Base-by-base conservation (phyloP, 441 rosid species). In the Euphorbia neoarborescens region DNA sequence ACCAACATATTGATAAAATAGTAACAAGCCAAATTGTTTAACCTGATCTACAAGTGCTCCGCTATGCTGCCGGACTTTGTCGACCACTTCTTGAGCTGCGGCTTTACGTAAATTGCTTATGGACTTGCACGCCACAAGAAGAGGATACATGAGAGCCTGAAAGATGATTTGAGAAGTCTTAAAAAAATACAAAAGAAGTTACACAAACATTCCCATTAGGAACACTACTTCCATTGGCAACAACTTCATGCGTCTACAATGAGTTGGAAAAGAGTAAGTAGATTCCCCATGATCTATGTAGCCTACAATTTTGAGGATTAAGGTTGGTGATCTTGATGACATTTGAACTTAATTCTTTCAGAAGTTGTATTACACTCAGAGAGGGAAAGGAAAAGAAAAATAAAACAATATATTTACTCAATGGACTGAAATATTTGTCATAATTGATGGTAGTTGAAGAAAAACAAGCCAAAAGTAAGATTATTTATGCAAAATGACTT, bases 131-230 rank as follows among this genome's bases (percentile, higher is more conserved):
- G 99, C 99, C 76, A 95, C 99, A 20, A 95, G 94, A 81, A 95
- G 98, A 65, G 99, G 98, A 76, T 93, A 95, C 98, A 95, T 95
- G 68, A 95, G 97, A 69, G 98, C 99, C 99, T 95, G 88, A 68
- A 30, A 3, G 20, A 42, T 56, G 28, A 20, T 22, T 57, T 58
- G 10, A 63, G 58, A 37, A 27, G 11, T 20, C 4, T 34, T 48
- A 1, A 30, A 10, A n/a, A 50, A 32, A 12, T 7, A n/a, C n/a
- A 4, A 10, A 10, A 20, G 7, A 32, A 51, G 35, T 14, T 13
- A 66, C 3, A 19, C 2, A 54, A 22, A 54, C 5, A 1, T 67
- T 20, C 25, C 32, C 10, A 2, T 14, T 66, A 1, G 20, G 30
- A 48, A 51, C 28, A 51, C 20, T 12, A 59, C 20, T 28, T 58